Conservation (phyloP, 305 asterid genomes). For the Fraxinus xanthoxyloides region DNA sequence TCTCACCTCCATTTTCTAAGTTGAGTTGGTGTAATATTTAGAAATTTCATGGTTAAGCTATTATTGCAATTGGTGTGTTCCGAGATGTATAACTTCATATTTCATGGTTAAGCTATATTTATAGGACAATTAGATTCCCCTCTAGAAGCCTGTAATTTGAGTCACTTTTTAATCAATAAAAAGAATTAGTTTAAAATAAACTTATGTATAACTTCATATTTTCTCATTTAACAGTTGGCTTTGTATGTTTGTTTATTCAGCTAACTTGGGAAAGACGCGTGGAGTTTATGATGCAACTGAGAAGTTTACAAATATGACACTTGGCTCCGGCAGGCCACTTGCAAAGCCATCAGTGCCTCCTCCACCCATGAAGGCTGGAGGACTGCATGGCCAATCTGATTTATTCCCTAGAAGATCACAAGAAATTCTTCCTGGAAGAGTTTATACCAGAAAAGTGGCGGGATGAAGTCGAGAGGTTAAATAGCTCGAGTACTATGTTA, state of each 20-base stretch:
- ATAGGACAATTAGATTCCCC: not conserved
- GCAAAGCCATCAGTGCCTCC: constrained; percentile 52
- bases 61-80: not conserved
- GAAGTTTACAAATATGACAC: constrained; percentile 53
- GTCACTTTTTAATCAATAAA: not conserved
- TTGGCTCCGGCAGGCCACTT: constrained; percentile 46
- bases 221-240: not conserved
- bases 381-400: constrained; percentile 70
- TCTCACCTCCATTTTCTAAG: not conserved
- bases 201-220: not conserved
- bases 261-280: constrained; percentile 38
- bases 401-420: constrained; percentile 51
- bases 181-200: not conserved
- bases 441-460: constrained; percentile 46
- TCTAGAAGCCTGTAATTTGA: not conserved
- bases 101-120: not conserved
- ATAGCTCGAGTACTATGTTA: not conserved
- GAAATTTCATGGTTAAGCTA: not conserved
- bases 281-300: constrained; percentile 52
- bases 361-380: constrained; percentile 95
- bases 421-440: constrained; percentile 45
- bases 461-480: constrained; percentile 33
- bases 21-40: not conserved
- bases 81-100: not conserved
- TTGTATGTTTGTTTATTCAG: constrained; percentile 10